Percentiles rank a stretch among this genome's conserved stretches.
Conservation (phyloP, 202 grass and related monocot species). For the Zoysia matrella region DNA sequence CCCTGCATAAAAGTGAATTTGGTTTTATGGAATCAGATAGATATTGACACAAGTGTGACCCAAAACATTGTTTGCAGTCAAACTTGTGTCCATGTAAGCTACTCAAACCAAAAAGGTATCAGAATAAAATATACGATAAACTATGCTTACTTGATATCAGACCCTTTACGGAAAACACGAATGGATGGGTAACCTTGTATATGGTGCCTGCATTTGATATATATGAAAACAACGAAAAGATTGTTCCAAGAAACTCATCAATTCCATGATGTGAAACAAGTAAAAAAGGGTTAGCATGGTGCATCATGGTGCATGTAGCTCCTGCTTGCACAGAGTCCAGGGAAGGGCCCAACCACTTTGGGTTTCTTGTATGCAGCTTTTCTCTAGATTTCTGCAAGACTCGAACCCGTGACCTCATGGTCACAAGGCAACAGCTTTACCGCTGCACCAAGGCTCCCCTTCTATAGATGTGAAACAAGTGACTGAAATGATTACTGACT, state of each 20-base stretch:
- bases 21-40: slow-evolving; percentile 7
- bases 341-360: too few relatives aligned
- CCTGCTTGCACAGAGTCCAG: too few relatives aligned
- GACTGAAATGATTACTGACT: neutral
- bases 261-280: slow-evolving; percentile 18
- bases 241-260: neutral
- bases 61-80: neutral
- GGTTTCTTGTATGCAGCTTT: too few relatives aligned
- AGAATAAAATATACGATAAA: slow-evolving; percentile 28
- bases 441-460: too few relatives aligned
- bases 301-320: too few relatives aligned
- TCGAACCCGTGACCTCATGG: too few relatives aligned
- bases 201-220: slow-evolving; percentile 77
- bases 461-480: too few relatives aligned
- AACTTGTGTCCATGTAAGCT: neutral
- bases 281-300: neutral
- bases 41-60: neutral
- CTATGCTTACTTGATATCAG: slow-evolving; percentile 88
- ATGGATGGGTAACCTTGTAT: slow-evolving; percentile 99
- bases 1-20: slow-evolving; percentile 57
- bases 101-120: slow-evolving; percentile 27
- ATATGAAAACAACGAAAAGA: slow-evolving; percentile 24
- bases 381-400: too few relatives aligned
- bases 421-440: too few relatives aligned
- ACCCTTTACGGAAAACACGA: slow-evolving; percentile 93